Evolutionary conservation across 2,329 filamentous ascomycete species (phyloP).

Genomic region (Plenodomus lindquistii): DNA sequence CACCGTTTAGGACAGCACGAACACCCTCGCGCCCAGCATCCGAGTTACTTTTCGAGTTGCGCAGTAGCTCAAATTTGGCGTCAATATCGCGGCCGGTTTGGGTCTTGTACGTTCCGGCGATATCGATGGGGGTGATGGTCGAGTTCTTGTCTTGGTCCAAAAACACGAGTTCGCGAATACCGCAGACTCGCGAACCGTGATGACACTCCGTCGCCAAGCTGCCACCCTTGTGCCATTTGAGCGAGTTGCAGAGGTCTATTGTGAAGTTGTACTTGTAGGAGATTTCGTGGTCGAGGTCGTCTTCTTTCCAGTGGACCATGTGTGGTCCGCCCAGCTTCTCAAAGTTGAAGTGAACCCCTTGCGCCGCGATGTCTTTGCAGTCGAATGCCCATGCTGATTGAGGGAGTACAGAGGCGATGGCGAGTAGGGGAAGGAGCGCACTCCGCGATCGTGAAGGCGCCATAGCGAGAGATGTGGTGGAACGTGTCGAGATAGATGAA

Average conservation of each 20-base stretch:
- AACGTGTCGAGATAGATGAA: constrained; percentile 7
- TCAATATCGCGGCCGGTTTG: constrained; percentile 63
- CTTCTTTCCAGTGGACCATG: constrained; percentile 62
- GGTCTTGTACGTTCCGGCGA: constrained; percentile 71
- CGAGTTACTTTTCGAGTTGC: constrained; percentile 63
- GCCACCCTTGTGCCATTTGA: constrained; percentile 63
- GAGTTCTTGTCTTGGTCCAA: constrained; percentile 53
- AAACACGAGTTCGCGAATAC: constrained; percentile 64
- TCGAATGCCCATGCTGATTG: constrained; percentile 50
- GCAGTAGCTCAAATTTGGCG: constrained; percentile 67
- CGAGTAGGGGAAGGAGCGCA: constrained; percentile 28
- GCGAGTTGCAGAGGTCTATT: constrained; percentile 71
- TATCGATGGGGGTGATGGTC: constrained; percentile 66
- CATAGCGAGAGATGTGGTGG: constrained; percentile 29
- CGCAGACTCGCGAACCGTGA: constrained; percentile 75
- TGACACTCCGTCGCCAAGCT: constrained; percentile 64
- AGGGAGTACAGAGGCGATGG: constrained; percentile 30
- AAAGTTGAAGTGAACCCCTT: constrained; percentile 67
- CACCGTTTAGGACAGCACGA: constrained; percentile 67
- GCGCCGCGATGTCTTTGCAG: constrained; percentile 65
- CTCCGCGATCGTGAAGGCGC: constrained; percentile 26
- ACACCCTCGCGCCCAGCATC: constrained; percentile 74
- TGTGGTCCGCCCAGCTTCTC: constrained; percentile 67
- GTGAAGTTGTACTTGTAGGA: constrained; percentile 79
- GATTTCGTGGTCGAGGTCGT: constrained; percentile 50